phyloP scores from a whole-genome alignment of 2,329 filamentous ascomycete genomes.

The Curvularia hawaiiensis region DNA sequence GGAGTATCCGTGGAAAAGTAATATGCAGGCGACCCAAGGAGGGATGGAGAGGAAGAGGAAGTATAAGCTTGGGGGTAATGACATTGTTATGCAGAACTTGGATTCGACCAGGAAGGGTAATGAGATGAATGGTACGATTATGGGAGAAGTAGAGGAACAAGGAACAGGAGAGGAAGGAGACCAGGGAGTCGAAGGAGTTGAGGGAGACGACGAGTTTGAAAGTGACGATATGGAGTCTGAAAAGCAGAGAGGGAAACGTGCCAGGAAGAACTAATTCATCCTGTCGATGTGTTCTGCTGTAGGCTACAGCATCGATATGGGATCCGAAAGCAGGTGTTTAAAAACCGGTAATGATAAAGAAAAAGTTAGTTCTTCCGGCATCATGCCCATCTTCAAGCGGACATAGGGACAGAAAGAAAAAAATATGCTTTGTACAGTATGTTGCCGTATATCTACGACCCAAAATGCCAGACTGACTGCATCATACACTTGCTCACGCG shows the following conservation, averaged over 20 bases:
- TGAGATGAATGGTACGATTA: not conserved
- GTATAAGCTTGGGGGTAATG: not conserved
- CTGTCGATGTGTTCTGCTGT: not conserved
- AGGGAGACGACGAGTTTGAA: not conserved
- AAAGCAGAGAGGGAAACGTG: conserved; percentile 11
- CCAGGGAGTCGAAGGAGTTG: not conserved
- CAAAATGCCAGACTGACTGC: not conserved
- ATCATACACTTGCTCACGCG: not conserved
- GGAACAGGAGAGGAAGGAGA: not conserved
- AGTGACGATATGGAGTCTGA: conserved; percentile 16
- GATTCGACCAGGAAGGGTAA: not conserved
- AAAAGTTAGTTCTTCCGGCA: too few relatives aligned
- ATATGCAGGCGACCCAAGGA: not conserved
- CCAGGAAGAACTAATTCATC: not conserved
- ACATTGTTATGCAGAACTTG: not conserved
- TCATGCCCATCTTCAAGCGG: not conserved
- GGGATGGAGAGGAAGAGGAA: not conserved
- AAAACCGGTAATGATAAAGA: not conserved
- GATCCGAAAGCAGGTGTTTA: too few relatives aligned
- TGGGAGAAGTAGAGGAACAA: not conserved
- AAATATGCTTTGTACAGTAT: conserved; percentile 37
- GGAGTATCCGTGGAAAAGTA: not conserved
- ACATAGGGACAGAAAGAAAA: conserved; percentile 14
- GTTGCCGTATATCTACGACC: conserved; percentile 6
- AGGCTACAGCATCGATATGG: not conserved